Evolutionary conservation across 441 rosid species (phyloP), one percentile per base, ranked within the genome.

Genomic region (Euphorbia corollata): DNA sequence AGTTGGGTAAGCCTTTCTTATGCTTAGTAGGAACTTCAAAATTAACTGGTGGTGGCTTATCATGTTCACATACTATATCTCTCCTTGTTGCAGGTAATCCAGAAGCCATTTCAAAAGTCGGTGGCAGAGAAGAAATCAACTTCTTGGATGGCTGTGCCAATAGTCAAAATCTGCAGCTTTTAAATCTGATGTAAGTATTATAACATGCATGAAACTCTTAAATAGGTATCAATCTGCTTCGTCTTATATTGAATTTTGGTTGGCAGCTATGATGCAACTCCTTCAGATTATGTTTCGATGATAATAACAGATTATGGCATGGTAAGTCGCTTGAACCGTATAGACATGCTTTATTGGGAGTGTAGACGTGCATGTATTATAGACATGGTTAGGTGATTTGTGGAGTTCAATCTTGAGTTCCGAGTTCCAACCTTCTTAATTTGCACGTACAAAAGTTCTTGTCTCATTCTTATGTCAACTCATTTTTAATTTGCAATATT

Each of bases 241-340:
- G 67, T 60, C 58, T 48, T 66, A 24, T 64, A 23, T 73, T 63
- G 63, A 66, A 54, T 63, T n/a, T 61, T 76, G 50, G 53, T 77
- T 73, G 76, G 58, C 81, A 91, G 97, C 74, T 91, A 86, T 24
- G 97, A 91, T 74, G 91, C 86, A 66, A 91, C 91, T 13, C 97
- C 97, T 16, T 84, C 92, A 55, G 94, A 89, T 70, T 91, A 86
- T 71, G 82, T 91, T 68, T 89, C 97, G 38, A 84, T 91, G 88
- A 80, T 89, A 76, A 83, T 91, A 67, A 87, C 97, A 56, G 97
- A 91, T 74, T 89, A 91, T 67, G 97, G 97, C 81, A 91, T 91
- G 96, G 97, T 91, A 78, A 79, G 88, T 75, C 45, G 8, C 59
- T 32, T 32, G 36, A 32, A 32, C 36, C 2, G 6, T 32, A 2